Evolutionary conservation across 108 stramenopile genomes (phyloP).

Genomic region (Cyclotella distinguenda): DNA sequence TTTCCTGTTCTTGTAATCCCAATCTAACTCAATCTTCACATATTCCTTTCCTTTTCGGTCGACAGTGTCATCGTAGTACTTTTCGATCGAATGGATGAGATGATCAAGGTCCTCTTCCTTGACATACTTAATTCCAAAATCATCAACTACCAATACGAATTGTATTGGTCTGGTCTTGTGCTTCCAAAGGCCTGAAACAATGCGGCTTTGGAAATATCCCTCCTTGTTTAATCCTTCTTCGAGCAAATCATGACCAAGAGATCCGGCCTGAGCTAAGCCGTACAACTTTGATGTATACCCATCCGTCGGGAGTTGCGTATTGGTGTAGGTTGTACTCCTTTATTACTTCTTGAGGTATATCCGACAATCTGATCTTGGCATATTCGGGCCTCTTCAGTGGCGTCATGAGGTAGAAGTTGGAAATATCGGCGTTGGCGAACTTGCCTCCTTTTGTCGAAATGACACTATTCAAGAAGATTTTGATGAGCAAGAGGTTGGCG

Average conservation of each 20-base stretch:
- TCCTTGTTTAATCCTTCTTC: neutral
- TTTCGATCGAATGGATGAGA: slow-evolving; percentile 32
- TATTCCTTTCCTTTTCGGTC: slow-evolving; percentile 27
- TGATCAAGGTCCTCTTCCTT: slow-evolving; percentile 40
- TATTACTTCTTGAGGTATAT: slow-evolving; percentile 48
- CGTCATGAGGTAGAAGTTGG: slow-evolving; percentile 18
- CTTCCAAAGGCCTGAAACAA: slow-evolving; percentile 13
- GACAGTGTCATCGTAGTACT: slow-evolving; percentile 50
- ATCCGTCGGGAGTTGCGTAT: neutral
- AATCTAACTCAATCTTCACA: slow-evolving; percentile 11
- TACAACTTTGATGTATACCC: slow-evolving; percentile 3
- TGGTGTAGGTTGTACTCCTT: slow-evolving; percentile 33
- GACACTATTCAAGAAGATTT: slow-evolving; percentile 41
- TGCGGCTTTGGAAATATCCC: slow-evolving; percentile 5
- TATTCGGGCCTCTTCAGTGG: slow-evolving; percentile 36
- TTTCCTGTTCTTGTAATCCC: slow-evolving; percentile 6
- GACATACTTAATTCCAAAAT: slow-evolving; percentile 34
- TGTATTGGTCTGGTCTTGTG: slow-evolving; percentile 24
- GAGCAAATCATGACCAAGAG: slow-evolving; percentile 1
- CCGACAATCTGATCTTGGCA: slow-evolving; percentile 34
- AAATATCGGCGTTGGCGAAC: slow-evolving; percentile 24
- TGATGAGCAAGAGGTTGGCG: slow-evolving; percentile 22
- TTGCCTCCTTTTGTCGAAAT: slow-evolving; percentile 31
- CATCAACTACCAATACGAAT: slow-evolving; percentile 58
- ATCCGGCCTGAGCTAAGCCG: slow-evolving; percentile 42